A percentile compares a stretch with the other conserved stretches of the same genome.
phyloP scores from a whole-genome alignment of 495 filamentous ascomycete genomes.

The Penicillium egyptiacum region DNA sequence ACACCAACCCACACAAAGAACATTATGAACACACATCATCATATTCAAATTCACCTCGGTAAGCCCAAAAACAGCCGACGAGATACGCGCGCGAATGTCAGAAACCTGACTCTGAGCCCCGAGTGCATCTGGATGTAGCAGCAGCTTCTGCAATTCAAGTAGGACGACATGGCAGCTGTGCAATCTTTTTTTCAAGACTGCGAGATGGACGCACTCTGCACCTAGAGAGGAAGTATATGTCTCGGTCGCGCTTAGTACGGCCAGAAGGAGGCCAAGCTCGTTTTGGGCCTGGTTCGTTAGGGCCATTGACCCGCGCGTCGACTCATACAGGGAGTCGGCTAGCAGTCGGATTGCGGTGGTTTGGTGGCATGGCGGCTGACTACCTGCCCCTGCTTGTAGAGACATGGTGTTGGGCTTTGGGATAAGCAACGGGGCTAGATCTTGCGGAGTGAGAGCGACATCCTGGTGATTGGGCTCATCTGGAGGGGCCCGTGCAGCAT shows the following conservation, averaged over 20 bases:
- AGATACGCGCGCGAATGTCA: constrained; percentile 18
- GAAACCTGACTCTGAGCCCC: constrained; percentile 6
- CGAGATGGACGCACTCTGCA: neutral
- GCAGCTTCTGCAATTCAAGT: constrained; percentile 17
- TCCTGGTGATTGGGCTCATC: neutral
- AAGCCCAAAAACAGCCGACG: constrained; percentile 20
- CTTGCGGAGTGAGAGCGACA: neutral
- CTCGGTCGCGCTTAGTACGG: constrained; percentile 8
- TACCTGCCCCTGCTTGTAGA: neutral
- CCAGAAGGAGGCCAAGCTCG: constrained; percentile 19
- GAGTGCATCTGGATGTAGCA: constrained; percentile 1
- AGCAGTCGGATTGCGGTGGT: constrained; percentile 14
- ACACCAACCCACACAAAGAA: neutral
- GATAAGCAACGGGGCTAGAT: neutral
- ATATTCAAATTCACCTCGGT: constrained; percentile 21
- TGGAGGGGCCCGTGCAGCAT: neutral
- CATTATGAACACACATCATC: constrained; percentile 19
- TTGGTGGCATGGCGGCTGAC: neutral
- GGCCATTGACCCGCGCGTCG: constrained; percentile 13
- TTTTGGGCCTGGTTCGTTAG: constrained; percentile 17
- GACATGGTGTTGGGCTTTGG: neutral
- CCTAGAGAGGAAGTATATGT: neutral
- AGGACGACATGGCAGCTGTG: constrained; percentile 14
- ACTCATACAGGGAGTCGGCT: constrained; percentile 19
- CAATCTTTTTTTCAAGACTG: constrained; percentile 6